phyloP scores from a whole-genome alignment of 148 eudicot genomes.

The Nyssa sinensis region DNA sequence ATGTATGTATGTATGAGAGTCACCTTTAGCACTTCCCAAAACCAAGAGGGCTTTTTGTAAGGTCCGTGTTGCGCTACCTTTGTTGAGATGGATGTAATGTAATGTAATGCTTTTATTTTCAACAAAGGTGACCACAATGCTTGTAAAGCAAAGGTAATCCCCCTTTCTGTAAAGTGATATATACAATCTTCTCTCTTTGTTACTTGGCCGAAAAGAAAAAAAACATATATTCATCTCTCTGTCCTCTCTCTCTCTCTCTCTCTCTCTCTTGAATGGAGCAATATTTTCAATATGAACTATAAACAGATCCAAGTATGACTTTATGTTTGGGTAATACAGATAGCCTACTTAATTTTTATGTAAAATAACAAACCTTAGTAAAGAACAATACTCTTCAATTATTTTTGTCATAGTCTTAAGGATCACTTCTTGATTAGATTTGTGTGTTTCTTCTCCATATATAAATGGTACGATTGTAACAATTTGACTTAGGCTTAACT shows the following conservation, averaged over 20 bases:
- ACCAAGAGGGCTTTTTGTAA: slow-evolving; percentile 7
- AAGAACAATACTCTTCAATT: too few species aligned
- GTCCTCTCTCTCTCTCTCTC: background rate
- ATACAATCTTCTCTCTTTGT: background rate
- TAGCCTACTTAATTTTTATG: background rate
- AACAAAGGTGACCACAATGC: slow-evolving; percentile 1
- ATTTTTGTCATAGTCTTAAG: too few species aligned
- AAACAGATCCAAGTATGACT: background rate
- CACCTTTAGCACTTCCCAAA: slow-evolving; percentile 26
- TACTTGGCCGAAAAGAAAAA: too few species aligned
- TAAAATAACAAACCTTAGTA: background rate
- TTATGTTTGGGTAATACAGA: background rate
- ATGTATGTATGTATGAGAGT: background rate
- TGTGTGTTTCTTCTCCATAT: too few species aligned
- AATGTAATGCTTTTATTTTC: slow-evolving; percentile 13
- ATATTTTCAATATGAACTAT: background rate
- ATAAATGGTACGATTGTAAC: too few species aligned
- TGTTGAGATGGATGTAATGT: slow-evolving; percentile 3
- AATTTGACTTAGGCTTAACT: too few species aligned
- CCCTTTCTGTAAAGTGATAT: background rate
- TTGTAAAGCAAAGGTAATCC: background rate
- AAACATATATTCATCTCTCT: too few species aligned
- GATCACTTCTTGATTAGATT: too few species aligned
- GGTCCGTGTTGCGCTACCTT: slow-evolving; percentile 7
- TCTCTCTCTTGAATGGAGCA: slow-evolving; percentile 6